Base-by-base conservation (phyloP, 1,284 basidiomycete genomes). In the Leccinum insolens region DNA sequence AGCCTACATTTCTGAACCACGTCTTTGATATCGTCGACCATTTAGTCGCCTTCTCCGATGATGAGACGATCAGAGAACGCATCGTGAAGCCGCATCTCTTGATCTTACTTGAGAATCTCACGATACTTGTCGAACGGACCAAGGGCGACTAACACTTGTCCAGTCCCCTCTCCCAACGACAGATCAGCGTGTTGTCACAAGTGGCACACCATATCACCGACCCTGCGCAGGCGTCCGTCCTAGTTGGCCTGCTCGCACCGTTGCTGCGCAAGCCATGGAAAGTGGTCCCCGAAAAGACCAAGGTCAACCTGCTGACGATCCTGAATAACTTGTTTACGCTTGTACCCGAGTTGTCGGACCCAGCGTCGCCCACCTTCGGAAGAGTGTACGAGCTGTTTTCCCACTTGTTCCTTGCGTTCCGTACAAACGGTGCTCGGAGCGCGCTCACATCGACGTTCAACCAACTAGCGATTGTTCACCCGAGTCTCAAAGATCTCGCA, bases 21-120 rank as follows among this genome's bases (percentile, higher is more conserved):
- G 86, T 99, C 8, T 93, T 98, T 72, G 96, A 98, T 75, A 91
- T 98, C 66, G 83, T 96, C 57, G 94, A 97, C 65, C 85, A 85
- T 31, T 79, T 97, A 0, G 82, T 98, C 25, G 81, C 79, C 7
- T 84, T 88, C 9, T 76, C 81, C 0, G 79, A 82, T 5, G 86
- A 91, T 63, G 81, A 82, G 12, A 74, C 75, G 12, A 80, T 93
- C 39, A 82, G 84, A 2, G 82, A 85, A 15, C 71, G 77, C 15
- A 83, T 96, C 44, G 81, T 99, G 65, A 85, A 88, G 68, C 94
- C 94, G 0, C 86, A 96, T 76, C 87, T 95, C n/a, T 87, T 90
- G 3, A 80, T 84, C 3, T 85, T 99, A 6, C 87, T 99, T 17
- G 81, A 84, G 55, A 92, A 93, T 75, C 83, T 99, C 37, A 86